Evolutionary conservation across 2,329 filamentous ascomycete species (phyloP), one percentile per base, ranked within the genome.

Genomic region (Colletotrichum sp.): DNA sequence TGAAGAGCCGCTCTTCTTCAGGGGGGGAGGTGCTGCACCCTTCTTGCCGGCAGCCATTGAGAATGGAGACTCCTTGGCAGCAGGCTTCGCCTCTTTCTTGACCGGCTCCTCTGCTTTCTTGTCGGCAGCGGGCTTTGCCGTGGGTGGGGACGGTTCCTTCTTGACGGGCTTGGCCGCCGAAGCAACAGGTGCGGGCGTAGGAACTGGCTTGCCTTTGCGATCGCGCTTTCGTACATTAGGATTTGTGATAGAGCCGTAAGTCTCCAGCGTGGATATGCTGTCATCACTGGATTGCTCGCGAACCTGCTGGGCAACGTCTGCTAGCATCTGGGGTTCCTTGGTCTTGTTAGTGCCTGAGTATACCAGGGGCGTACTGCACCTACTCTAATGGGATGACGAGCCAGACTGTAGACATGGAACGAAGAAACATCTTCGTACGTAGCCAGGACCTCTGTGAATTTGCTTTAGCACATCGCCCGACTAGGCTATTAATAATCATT

Each of bases 341-440:
- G 21, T n/a, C 7, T 10, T 3, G 39, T 75, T 8, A 76, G 59
- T 28, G 12, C 24, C 34, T 16, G 18, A 2, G 18, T n/a, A 5
- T 4, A 4, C 4, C 1, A 55, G 4, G 7, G 13, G 8, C 3
- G 1, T 5, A 12, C 13, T 64, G 4, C 18, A 12, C 83, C 55
- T 84, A 91, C 93, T 83, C 93, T 93, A 18, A 96, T 87, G 1
- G 92, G 90, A 48, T 92, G 90, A 2, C 94, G 90, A 57, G 95
- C 93, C 21, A 99, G 82, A 81, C 96, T 98, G 86, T 99, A 99
- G 59, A 99, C 87, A 80, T 98, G 95, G 75, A 98, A 93, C 1
- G 95, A 94, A 0, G 89, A 90, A 70, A 98, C 92, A n/a, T 92
- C 87, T 65, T 94, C 89, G 78, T 96, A 98, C 18, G 91, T 89